Base-by-base conservation (phyloP, 106 monocot genomes). In the Dendrobium catenatum region DNA sequence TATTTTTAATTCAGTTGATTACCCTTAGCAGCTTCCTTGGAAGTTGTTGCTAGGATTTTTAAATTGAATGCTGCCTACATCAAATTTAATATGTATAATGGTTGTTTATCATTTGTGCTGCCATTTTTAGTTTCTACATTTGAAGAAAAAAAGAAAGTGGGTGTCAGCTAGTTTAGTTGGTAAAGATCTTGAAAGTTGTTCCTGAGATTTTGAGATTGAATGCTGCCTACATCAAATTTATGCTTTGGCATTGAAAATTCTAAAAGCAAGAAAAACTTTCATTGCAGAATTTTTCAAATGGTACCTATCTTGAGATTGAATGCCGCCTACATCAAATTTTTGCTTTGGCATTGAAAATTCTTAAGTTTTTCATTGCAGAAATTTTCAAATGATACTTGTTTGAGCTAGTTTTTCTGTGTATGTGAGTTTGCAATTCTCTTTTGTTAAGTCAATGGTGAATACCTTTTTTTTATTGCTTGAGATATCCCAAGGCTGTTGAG, bases 1-100 rank as follows among this genome's bases (percentile, higher is more conserved):
- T 44, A 44, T 13, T 43, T 74, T 5, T 74, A 40, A 37, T 73
- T 73, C 73, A 73, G 73, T n/a, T 68, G 68, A 68, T 6, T 68
- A 68, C n/a, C 58, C n/a, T 58, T 6, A 26, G 72, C 37, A 72
- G 27, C 40, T 72, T 72, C 24, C 64, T 24, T 66, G 37, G 37
- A 37, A 37, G 37, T 37, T 37, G 37, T 37, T 37, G 37, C 37
- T 37, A 37, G 37, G 37, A 37, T 37, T 37, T 37, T 37, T 37
- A 37, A 37, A 37, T 37, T 37, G 37, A 37, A 37, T 37, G 37
- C 37, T 37, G 37, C 37, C 37, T 37, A 37, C 37, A 37, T 37
- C 37, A 37, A 37, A 37, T 37, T 37, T 37, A 37, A 37, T 37
- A 37, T 66, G 22, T 66, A 26, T 24, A 8, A 22, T 66, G 24